Evolutionary conservation across 2,329 filamentous ascomycete genomes (phyloP).

Genomic region (Pezizomycotina sp.): DNA sequence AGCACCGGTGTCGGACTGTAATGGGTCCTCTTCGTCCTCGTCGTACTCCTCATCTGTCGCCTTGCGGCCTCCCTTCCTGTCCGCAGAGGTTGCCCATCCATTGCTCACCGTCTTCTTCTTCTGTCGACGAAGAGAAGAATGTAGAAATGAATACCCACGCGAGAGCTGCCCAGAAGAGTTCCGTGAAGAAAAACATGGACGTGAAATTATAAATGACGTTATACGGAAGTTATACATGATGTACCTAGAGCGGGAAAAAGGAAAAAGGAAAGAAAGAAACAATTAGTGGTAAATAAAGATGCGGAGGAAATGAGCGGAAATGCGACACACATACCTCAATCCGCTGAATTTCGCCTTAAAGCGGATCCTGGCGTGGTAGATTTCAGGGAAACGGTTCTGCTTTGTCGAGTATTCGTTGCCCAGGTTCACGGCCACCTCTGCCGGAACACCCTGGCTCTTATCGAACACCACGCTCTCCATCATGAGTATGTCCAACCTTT

Average conservation of each 20-base stretch:
- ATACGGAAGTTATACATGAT: constrained; percentile 78
- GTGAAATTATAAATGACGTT: constrained; percentile 51
- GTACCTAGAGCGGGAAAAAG: constrained; percentile 38
- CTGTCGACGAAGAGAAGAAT: no score
- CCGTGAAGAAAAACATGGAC: constrained; percentile 56
- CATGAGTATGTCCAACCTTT: constrained; percentile 19
- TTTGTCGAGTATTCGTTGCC: constrained; percentile 10
- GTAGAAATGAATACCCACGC: constrained; percentile 45
- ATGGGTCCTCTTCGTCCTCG: constrained; percentile 4
- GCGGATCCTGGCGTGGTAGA: constrained; percentile 20
- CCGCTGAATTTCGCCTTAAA: constrained; percentile 21
- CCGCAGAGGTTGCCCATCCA: constrained; percentile 9
- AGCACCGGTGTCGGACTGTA: constrained; percentile 1
- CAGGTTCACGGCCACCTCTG: constrained; percentile 5
- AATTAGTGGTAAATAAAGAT: constrained; percentile 10
- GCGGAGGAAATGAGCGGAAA: constrained; percentile 1
- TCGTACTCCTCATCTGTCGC: constrained; percentile 5
- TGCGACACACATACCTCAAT: constrained; percentile 44
- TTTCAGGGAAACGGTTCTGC: constrained; percentile 11
- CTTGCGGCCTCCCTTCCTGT: background rate
- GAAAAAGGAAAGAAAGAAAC: no score
- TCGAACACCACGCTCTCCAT: constrained; percentile 16
- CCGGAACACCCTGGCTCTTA: constrained; percentile 6
- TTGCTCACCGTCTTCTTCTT: no score
- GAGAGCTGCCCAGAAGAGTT: constrained; percentile 48